Evolutionary conservation across 2,329 filamentous ascomycete species (phyloP).

Genomic region (Botryosphaeria dothidea): DNA sequence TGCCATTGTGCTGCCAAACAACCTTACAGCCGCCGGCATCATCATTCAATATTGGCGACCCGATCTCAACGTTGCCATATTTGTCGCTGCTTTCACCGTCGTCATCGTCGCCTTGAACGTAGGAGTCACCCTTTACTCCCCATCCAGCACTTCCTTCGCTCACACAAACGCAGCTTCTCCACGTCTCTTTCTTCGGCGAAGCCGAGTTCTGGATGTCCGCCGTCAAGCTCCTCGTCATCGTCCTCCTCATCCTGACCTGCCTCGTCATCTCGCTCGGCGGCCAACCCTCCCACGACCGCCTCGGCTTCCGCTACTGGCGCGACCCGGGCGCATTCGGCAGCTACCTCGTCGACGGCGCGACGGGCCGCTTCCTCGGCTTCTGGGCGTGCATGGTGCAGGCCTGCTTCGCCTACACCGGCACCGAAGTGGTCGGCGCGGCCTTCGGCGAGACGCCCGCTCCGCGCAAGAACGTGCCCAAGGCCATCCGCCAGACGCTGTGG

Average conservation of each 20-base stretch:
- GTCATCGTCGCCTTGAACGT: constrained; percentile 24
- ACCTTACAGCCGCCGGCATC: constrained; percentile 38
- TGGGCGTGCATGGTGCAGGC: constrained; percentile 59
- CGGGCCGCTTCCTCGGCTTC: constrained; percentile 48
- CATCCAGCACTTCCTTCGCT: too few species aligned
- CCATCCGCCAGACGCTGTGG: constrained; percentile 46
- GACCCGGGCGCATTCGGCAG: constrained; percentile 52
- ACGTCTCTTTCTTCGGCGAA: constrained; percentile 34
- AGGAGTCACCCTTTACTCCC: too few species aligned
- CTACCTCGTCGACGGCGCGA: constrained; percentile 39
- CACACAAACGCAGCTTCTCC: neutral
- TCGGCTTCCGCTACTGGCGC: constrained; percentile 69
- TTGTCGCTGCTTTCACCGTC: constrained; percentile 59
- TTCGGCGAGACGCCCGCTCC: constrained; percentile 66
- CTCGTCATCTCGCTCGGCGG: constrained; percentile 35
- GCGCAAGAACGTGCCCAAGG: constrained; percentile 65
- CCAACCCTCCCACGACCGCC: constrained; percentile 56
- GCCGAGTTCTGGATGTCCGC: constrained; percentile 49
- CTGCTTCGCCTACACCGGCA: constrained; percentile 70
- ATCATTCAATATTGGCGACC: constrained; percentile 64
- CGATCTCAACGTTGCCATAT: constrained; percentile 49
- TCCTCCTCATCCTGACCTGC: constrained; percentile 50
- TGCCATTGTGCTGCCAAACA: constrained; percentile 39
- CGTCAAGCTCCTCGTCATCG: constrained; percentile 41
- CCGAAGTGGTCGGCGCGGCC: constrained; percentile 44